phyloP scores from a whole-genome alignment of 768 basidiomycete genomes.

The Sistotremastrum suecicum region DNA sequence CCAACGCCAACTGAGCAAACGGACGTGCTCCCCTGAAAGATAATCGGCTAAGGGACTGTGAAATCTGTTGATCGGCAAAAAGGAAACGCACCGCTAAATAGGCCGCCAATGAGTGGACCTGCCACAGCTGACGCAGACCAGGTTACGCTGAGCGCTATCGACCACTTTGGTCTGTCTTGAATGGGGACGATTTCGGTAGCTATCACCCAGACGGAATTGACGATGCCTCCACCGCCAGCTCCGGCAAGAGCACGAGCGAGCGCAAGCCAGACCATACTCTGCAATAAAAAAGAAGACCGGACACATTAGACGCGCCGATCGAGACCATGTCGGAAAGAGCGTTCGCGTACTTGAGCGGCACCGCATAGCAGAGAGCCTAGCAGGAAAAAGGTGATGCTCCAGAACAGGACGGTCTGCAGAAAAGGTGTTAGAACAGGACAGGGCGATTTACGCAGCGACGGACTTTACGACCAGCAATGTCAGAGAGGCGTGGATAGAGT shows the following conservation, averaged over 20 bases:
- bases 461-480: constrained; percentile 70
- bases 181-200: constrained; percentile 74
- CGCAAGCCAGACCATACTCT: constrained; percentile 47
- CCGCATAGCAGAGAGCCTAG: constrained; percentile 73
- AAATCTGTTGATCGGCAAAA: constrained; percentile 1
- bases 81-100: constrained; percentile 53
- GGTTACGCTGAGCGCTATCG: constrained; percentile 69
- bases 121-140: constrained; percentile 81
- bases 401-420: constrained; percentile 48
- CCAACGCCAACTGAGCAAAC: constrained; percentile 60
- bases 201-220: constrained; percentile 75
- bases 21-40: constrained; percentile 7
- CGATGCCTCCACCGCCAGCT: constrained; percentile 79
- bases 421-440: constrained; percentile 2
- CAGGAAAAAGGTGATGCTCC: constrained; percentile 62
- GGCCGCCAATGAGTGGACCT: constrained; percentile 69
- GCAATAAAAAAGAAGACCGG: constrained; percentile 5
- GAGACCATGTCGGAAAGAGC: background rate
- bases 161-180: constrained; percentile 63
- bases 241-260: constrained; percentile 53
- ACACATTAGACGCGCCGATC: constrained; percentile 9
- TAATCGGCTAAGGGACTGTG: constrained; percentile 1
- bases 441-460: constrained; percentile 8
- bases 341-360: constrained; percentile 40
- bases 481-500: constrained; percentile 66